Evolutionary conservation across 176 grass and related monocot genomes (phyloP).

Genomic region (Oryza punctata): DNA sequence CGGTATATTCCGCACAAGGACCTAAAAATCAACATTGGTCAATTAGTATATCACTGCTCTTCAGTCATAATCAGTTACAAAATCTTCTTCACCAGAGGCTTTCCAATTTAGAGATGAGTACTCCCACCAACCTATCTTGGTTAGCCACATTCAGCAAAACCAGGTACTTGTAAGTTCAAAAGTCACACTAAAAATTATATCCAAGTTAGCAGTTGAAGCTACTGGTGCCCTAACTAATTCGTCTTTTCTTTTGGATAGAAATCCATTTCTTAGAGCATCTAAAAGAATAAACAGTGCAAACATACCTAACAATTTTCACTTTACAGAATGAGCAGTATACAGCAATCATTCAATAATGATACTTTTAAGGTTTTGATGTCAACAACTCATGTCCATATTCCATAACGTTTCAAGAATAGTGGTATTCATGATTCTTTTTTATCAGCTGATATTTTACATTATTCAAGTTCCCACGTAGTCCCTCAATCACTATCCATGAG

Average conservation of each 20-base stretch:
- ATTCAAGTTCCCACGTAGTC: background rate
- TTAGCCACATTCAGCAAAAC: background rate
- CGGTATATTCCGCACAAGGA: constrained; percentile 87
- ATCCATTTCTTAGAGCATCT: background rate
- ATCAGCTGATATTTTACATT: background rate
- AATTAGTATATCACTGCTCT: constrained; percentile 30
- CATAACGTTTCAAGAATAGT: constrained; percentile 12
- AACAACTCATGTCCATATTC: constrained; percentile 7
- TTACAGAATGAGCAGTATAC: background rate
- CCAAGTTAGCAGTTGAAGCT: background rate
- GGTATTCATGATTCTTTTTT: background rate
- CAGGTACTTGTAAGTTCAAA: background rate
- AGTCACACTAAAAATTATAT: background rate
- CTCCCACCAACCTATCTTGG: background rate
- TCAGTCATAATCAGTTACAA: constrained; percentile 2
- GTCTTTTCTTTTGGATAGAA: background rate
- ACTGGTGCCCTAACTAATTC: background rate
- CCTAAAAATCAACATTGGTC: constrained; percentile 51
- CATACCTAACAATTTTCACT: background rate
- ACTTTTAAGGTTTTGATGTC: background rate
- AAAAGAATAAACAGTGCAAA: constrained; percentile 1
- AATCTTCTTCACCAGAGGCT: constrained; percentile 7
- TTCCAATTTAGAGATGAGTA: background rate
- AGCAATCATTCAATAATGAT: background rate
- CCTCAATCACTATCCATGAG: background rate